These are phyloP conservation scores for Anthostomella pinea DNA, from an alignment of 2,329 filamentous ascomycete genomes.

Conservation along the genomic window DNA sequence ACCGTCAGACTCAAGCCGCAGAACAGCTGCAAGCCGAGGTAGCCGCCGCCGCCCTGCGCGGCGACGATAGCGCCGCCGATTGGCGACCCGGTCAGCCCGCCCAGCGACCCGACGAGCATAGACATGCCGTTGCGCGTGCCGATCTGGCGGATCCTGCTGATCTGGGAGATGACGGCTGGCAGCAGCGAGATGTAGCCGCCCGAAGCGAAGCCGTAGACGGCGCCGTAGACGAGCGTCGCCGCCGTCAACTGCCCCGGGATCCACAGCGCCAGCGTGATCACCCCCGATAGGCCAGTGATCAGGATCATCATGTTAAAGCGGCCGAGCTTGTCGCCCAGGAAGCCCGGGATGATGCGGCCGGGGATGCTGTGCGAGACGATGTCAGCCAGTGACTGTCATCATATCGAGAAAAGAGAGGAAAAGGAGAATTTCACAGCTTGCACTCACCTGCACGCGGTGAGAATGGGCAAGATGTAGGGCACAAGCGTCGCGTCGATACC, in stretches of 20 bases:
- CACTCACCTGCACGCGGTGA: conserved; percentile 50
- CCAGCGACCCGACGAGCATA: conserved; percentile 61
- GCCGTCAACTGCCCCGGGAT: conserved; percentile 43
- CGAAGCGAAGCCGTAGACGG: conserved; percentile 62
- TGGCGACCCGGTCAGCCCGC: conserved; percentile 64
- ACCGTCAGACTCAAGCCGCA: conserved; percentile 48
- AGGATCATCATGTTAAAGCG: conserved; percentile 43
- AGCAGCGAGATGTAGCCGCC: conserved; percentile 61
- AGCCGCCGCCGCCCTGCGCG: conserved; percentile 51
- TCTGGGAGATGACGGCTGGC: conserved; percentile 66
- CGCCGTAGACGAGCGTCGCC: conserved; percentile 57
- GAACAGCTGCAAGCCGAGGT: conserved; percentile 62
- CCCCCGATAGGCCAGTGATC: conserved; percentile 41
- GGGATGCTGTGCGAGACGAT: conserved; percentile 39
- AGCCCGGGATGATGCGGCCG: conserved; percentile 50
- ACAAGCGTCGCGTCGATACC: conserved; percentile 41
- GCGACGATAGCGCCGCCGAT: conserved; percentile 62
- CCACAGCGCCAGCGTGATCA: conserved; percentile 41
- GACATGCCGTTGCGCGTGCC: conserved; percentile 65
- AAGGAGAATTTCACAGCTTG: too few species aligned
- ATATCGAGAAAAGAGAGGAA: background rate
- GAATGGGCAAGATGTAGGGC: conserved; percentile 52
- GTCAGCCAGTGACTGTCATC: too few species aligned
- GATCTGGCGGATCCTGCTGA: conserved; percentile 66
- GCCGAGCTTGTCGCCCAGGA: conserved; percentile 41